Evolutionary conservation across 2,329 filamentous ascomycete genomes (phyloP), one percentile per base, ranked within the genome.

Genomic region (Aspergillus sojae): DNA sequence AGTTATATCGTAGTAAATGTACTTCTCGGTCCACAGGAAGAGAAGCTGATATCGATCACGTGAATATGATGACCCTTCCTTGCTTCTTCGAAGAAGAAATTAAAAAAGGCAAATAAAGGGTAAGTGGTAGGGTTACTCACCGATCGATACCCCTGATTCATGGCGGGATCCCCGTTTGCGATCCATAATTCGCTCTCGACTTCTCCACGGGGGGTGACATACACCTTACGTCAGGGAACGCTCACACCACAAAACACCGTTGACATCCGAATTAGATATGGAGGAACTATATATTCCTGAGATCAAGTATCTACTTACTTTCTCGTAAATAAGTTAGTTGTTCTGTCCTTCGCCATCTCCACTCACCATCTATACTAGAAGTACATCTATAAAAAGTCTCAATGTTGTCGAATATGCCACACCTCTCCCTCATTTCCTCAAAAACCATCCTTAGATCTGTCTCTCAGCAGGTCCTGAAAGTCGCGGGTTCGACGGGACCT

Each of bases 361-460:
- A 4, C n/a, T 46, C 39, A 19, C 21, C 19, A 16, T 12, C 19
- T 36, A 5, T 5, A 36, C 1, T 5, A 36, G 14, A 36, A 36
- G 14, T 36, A 16, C 5, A 36, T 16, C 12, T 5, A 36, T 2
- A 36, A 6, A 34, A 36, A 36, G 21, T 16, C 41, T 62, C 21
- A 28, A 71, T 71, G 65, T 19, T 65, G 43, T 50, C 45, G 5
- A 61, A 57, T 23, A 26, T 64, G 28, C 46, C 36, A 50, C 43
- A 6, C 26, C 12, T 50, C 6, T 7, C 26, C 14, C 23, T 56
- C 32, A 26, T 58, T 34, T 59, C 59, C 3, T 62, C 65, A 21
- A 65, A 62, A 52, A 50, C 52, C 45, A 52, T 63, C 19, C 32
- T 63, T 6, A 62, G 41, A 23, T 56, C 56, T 26, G 52, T 54